Evolutionary conservation across 2,329 filamentous ascomycete species (phyloP).

Genomic region (Tolypocladium inflatum): DNA sequence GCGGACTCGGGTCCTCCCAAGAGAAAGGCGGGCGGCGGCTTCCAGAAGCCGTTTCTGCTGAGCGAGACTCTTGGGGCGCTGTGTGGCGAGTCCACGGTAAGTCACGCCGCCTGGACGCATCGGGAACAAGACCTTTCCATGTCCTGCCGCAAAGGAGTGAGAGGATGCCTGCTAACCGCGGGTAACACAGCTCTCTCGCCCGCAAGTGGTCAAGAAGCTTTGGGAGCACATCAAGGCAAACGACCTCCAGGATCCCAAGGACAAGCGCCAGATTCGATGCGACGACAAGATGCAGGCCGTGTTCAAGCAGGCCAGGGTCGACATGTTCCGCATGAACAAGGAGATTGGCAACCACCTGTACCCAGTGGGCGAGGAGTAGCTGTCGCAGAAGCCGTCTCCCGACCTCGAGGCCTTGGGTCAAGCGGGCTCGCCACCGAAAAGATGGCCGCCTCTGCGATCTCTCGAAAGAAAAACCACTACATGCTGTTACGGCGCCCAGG

Average conservation of each 20-base stretch:
- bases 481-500: slow-evolving; percentile 5
- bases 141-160: not conserved
- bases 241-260: slow-evolving; percentile 78
- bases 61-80: slow-evolving; percentile 61
- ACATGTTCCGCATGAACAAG: slow-evolving; percentile 99
- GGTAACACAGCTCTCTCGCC: slow-evolving; percentile 66
- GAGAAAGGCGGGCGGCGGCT: slow-evolving; percentile 82
- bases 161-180: not conserved
- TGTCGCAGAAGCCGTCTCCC: not conserved
- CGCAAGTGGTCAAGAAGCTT: slow-evolving; percentile 91
- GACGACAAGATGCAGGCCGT: slow-evolving; percentile 86
- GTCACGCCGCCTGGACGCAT: slow-evolving; percentile 12
- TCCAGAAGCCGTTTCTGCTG: slow-evolving; percentile 78
- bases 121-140: not conserved
- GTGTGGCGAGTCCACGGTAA: slow-evolving; percentile 58
- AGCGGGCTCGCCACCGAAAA: not conserved
- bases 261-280: slow-evolving; percentile 88
- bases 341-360: slow-evolving; percentile 85
- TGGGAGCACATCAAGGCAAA: slow-evolving; percentile 92
- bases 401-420: not conserved
- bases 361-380: slow-evolving; percentile 60
- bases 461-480: not conserved
- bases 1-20: slow-evolving; percentile 50
- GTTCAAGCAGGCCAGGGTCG: slow-evolving; percentile 82
- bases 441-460: not conserved